A percentile compares a stretch with the other conserved stretches of the same genome.
phyloP scores from a whole-genome alignment of 805 yeast species.

The Hanseniaspora clermontiae region DNA sequence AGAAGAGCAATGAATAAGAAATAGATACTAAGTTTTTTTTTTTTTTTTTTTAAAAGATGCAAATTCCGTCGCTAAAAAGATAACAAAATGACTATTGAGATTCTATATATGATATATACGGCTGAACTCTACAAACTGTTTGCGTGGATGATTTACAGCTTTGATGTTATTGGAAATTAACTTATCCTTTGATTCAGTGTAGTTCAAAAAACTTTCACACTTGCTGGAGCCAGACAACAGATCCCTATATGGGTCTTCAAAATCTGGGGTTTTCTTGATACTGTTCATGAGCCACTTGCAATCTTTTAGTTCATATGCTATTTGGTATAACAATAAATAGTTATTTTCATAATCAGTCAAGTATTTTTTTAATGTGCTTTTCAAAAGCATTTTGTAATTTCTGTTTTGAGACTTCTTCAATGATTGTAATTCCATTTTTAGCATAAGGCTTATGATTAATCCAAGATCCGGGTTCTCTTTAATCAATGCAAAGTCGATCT shows the following conservation, averaged over 20 bases:
- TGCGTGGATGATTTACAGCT: neutral
- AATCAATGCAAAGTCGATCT: neutral
- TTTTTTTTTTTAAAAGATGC: neutral
- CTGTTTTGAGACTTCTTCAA: neutral
- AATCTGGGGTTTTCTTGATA: neutral
- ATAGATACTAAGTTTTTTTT: neutral
- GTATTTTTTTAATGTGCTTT: neutral
- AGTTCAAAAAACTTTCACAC: neutral
- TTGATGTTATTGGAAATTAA: neutral
- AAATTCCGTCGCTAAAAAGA: neutral
- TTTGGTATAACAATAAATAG: neutral
- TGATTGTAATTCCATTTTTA: neutral
- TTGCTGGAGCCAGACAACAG: neutral
- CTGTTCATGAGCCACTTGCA: constrained; percentile 7
- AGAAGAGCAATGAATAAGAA: neutral
- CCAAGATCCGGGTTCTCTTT: neutral
- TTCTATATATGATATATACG: neutral
- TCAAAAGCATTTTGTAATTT: neutral
- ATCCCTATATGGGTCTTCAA: neutral
- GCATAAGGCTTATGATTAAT: neutral
- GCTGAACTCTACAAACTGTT: neutral
- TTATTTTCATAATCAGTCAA: neutral
- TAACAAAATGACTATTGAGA: neutral
- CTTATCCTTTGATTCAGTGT: neutral
- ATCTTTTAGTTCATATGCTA: neutral